Percentiles rank a stretch among this genome's conserved stretches.
phyloP scores from a whole-genome alignment of 306 rosid species.

The Inga leiocalycina region DNA sequence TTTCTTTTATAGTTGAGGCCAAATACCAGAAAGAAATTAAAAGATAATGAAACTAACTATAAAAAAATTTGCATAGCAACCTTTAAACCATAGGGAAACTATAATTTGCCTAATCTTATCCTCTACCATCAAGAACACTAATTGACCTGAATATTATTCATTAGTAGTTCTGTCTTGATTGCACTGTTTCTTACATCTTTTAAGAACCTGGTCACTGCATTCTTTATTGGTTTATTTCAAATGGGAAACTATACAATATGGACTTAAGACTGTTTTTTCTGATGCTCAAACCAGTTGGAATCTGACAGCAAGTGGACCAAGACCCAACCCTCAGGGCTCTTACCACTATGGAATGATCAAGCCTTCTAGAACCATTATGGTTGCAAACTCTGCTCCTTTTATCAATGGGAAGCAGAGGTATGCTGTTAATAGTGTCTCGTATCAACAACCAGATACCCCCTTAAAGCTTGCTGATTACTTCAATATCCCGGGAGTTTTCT shows the following conservation, averaged over 20 bases:
- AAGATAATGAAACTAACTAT: neutral
- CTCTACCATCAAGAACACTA: neutral
- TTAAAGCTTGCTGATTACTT: conserved; percentile 87
- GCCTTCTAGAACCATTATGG: conserved; percentile 74
- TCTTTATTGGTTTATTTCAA: neutral
- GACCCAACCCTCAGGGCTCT: conserved; percentile 98
- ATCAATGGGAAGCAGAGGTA: conserved; percentile 94
- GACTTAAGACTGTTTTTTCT: neutral
- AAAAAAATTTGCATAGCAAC: neutral
- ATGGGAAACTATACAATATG: neutral
- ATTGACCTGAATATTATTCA: neutral
- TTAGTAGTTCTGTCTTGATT: neutral
- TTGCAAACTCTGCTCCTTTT: conserved; percentile 77
- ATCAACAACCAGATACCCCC: conserved; percentile 73
- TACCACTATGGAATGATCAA: conserved; percentile 88
- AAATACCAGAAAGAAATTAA: neutral
- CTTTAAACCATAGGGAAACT: neutral
- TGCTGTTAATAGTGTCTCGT: conserved; percentile 88
- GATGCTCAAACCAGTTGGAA: conserved; percentile 61
- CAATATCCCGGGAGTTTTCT: conserved; percentile 80
- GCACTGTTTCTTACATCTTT: neutral
- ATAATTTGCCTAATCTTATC: neutral
- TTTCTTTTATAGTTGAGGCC: neutral
- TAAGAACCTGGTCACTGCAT: neutral
- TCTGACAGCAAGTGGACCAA: conserved; percentile 94